These are phyloP conservation scores for Magnaporthiopsis rhizophila DNA, from an alignment of 2,329 filamentous ascomycete genomes.

Conservation along the genomic window DNA sequence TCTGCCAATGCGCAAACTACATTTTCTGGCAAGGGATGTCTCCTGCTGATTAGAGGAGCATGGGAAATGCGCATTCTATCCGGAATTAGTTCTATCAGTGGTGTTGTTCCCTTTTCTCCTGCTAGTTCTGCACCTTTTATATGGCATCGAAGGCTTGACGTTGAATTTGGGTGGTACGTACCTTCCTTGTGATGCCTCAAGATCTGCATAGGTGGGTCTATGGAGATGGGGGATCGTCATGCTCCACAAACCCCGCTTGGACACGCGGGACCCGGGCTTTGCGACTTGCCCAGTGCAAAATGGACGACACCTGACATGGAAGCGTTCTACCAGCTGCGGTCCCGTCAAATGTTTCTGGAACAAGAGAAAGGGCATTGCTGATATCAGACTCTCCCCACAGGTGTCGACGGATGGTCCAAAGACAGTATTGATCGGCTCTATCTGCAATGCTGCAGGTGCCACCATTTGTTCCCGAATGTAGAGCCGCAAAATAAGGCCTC, in stretches of 20 bases:
- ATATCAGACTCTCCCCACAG: neutral
- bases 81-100: too few relatives aligned
- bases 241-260: neutral
- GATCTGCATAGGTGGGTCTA: neutral
- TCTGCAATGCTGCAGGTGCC: neutral
- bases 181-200: neutral
- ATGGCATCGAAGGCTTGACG: neutral
- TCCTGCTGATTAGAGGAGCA: neutral
- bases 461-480: neutral
- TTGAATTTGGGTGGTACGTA: neutral
- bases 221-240: neutral
- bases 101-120: neutral
- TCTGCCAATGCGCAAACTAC: neutral
- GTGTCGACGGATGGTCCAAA: neutral
- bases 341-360: neutral
- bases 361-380: neutral
- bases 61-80: neutral
- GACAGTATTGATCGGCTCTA: too few relatives aligned
- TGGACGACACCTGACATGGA: neutral
- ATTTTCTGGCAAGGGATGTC: neutral
- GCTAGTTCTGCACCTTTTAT: neutral
- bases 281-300: neutral
- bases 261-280: neutral
- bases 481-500: neutral
- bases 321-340: neutral